phyloP scores from a whole-genome alignment of 2,329 filamentous ascomycete genomes.

The Stagonosporopsis rhizophila region DNA sequence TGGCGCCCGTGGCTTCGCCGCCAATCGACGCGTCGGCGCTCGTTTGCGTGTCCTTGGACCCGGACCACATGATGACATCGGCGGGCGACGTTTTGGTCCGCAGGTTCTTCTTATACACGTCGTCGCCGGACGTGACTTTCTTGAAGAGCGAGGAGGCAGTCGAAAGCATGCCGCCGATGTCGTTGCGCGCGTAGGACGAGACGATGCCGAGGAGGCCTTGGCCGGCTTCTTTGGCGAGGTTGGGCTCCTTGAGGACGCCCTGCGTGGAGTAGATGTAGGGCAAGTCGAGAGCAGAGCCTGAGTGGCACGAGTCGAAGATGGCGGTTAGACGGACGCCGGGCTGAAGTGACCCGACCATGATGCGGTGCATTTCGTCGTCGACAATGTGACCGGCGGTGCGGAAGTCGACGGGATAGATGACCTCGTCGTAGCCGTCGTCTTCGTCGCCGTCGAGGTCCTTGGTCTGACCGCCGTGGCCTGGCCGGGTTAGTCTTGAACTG shows the following conservation, averaged over 20 bases:
- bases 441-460: constrained; percentile 81
- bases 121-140: constrained; percentile 80
- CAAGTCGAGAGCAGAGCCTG: constrained; percentile 77
- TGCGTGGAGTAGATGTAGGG: constrained; percentile 83
- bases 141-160: constrained; percentile 87
- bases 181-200: constrained; percentile 80
- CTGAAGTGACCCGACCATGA: constrained; percentile 78
- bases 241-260: constrained; percentile 81
- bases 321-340: constrained; percentile 84
- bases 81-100: constrained; percentile 92
- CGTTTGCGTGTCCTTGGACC: constrained; percentile 94
- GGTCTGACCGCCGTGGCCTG: constrained; percentile 81
- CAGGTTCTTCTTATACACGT: constrained; percentile 79
- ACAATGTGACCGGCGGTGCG: constrained; percentile 80
- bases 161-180: constrained; percentile 80
- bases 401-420: constrained; percentile 85
- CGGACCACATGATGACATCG: constrained; percentile 98
- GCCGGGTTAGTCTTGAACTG: not conserved
- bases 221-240: constrained; percentile 80
- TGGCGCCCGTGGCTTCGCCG: constrained; percentile 91
- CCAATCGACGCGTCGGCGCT: constrained; percentile 91
- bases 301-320: constrained; percentile 84
- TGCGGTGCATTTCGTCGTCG: constrained; percentile 81
- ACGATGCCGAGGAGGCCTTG: constrained; percentile 75
- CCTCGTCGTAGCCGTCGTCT: constrained; percentile 82